Conservation (phyloP, 2,329 filamentous ascomycete genomes). For the Septoria petroselini region DNA sequence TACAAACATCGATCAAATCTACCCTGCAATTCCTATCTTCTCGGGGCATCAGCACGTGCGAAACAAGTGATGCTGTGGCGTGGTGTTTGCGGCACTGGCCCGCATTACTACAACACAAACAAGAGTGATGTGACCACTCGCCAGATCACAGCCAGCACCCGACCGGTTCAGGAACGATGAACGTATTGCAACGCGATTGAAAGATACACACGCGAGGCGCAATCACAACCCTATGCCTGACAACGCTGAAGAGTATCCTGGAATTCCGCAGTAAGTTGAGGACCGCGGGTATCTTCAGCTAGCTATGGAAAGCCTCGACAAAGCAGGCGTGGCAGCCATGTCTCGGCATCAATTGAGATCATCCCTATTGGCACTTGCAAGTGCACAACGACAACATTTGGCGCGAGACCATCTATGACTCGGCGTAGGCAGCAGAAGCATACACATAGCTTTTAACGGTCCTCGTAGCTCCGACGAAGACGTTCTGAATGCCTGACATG, state of each 20-base stretch:
- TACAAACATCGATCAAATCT: slow-evolving; percentile 45
- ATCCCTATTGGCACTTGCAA: slow-evolving; percentile 46
- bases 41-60: no score
- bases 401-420: neutral
- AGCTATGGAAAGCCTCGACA: slow-evolving; percentile 51
- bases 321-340: slow-evolving; percentile 47
- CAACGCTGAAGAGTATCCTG: slow-evolving; percentile 41
- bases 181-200: neutral
- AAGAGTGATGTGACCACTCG: no score
- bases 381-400: slow-evolving; percentile 18
- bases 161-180: no score
- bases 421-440: slow-evolving; percentile 49
- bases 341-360: slow-evolving; percentile 41
- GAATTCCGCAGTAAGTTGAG: slow-evolving; percentile 50
- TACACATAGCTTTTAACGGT: no score
- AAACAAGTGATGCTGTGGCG: no score
- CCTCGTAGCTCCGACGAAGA: no score
- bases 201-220: neutral
- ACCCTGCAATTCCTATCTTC: no score
- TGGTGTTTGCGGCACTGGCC: no score
- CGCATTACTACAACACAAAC: no score
- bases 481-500: no score
- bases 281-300: slow-evolving; percentile 52
- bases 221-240: neutral
- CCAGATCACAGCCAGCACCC: no score